Conservation (phyloP, 257 asterid genomes). For the Paulownia fortunei region DNA sequence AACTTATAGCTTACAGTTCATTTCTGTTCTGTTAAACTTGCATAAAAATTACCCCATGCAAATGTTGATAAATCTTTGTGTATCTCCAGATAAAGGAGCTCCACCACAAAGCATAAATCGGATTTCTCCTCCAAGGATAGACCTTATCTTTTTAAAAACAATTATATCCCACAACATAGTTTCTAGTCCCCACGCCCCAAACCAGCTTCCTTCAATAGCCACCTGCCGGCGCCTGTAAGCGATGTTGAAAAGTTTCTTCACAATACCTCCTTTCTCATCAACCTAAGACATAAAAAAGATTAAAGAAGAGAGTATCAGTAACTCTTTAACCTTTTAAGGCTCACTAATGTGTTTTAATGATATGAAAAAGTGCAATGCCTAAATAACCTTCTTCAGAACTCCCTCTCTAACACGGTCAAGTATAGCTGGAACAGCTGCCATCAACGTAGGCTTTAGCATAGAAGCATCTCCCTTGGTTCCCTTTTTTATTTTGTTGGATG, state of each 20-base stretch:
- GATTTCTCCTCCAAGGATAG: slow-evolving; percentile 86
- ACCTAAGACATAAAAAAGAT: slow-evolving; percentile 53
- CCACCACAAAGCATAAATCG: slow-evolving; percentile 98
- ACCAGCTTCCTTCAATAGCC: slow-evolving; percentile 89
- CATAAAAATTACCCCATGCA: slow-evolving; percentile 80
- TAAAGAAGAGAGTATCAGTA: slow-evolving; percentile 18
- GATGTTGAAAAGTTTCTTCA: slow-evolving; percentile 72
- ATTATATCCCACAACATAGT: slow-evolving; percentile 66
- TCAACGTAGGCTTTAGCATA: slow-evolving; percentile 71
- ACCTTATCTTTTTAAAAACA: slow-evolving; percentile 69
- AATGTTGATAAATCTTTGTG: slow-evolving; percentile 92
- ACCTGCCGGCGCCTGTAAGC: slow-evolving; percentile 71
- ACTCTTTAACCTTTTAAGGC: slow-evolving; percentile 25
- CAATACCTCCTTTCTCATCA: slow-evolving; percentile 83
- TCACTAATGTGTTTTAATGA: slow-evolving; percentile 6
- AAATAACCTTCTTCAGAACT: slow-evolving; percentile 79
- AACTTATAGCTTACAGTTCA: slow-evolving; percentile 16
- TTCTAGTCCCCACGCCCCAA: slow-evolving; percentile 91
- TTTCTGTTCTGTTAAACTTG: slow-evolving; percentile 1
- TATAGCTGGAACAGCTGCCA: slow-evolving; percentile 94
- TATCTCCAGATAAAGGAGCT: slow-evolving; percentile 93
- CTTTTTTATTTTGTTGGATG: slow-evolving; percentile 85
- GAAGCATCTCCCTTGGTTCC: slow-evolving; percentile 95
- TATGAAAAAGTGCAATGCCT: neutral
- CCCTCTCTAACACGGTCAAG: slow-evolving; percentile 93